Conservation (phyloP, 495 filamentous ascomycete genomes). For the Penicillium ucsense region DNA sequence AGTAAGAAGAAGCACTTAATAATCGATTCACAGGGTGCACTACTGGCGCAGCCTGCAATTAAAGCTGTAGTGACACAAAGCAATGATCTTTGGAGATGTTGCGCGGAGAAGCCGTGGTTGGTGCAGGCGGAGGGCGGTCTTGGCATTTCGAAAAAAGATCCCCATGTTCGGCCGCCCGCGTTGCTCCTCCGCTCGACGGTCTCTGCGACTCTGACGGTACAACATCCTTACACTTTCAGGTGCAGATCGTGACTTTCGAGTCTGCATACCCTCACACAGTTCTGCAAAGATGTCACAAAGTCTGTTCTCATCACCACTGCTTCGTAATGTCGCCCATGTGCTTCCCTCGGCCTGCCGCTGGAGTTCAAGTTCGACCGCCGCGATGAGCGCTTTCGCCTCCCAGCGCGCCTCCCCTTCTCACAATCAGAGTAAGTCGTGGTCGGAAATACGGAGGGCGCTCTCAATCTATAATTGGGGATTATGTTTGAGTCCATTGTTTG, state of each 20-base stretch:
- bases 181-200: not conserved
- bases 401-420: constrained; percentile 14
- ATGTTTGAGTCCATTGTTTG: not conserved
- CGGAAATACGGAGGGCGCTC: not conserved
- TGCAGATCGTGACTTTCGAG: not conserved
- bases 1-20: too few relatives aligned
- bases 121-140: constrained; percentile 18
- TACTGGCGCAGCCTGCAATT: too few relatives aligned
- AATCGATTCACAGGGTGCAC: too few relatives aligned
- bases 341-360: constrained; percentile 26
- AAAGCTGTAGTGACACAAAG: too few relatives aligned
- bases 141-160: constrained; percentile 24
- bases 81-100: not conserved
- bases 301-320: constrained; percentile 21
- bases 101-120: constrained; percentile 14
- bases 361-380: constrained; percentile 34
- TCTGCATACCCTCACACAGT: not conserved
- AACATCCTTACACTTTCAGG: not conserved
- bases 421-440: constrained; percentile 1
- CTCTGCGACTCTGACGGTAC: not conserved
- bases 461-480: not conserved
- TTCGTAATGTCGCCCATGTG: constrained; percentile 20
- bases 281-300: constrained; percentile 20
- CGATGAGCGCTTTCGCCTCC: constrained; percentile 20
- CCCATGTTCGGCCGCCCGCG: constrained; percentile 4